Percentiles rank a stretch among this genome's conserved stretches.
Evolutionary conservation across 805 yeast species (phyloP).

Genomic region (Starmerella bombicola): DNA sequence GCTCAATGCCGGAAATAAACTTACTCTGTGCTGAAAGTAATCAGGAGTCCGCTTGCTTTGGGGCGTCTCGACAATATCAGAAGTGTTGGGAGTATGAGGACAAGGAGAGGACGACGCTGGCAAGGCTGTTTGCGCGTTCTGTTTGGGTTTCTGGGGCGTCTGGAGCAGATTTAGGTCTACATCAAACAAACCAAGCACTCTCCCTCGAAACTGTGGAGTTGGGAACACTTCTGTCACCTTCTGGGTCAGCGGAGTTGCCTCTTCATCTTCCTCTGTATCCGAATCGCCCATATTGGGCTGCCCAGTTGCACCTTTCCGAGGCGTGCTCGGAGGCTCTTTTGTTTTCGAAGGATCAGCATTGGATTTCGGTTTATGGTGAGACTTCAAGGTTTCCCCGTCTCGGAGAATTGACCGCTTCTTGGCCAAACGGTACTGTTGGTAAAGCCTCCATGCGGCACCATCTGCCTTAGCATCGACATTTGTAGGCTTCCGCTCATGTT

Average conservation of each 20-base stretch:
- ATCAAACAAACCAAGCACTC: slow-evolving; percentile 19
- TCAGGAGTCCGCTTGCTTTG: slow-evolving; percentile 19
- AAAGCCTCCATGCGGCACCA: slow-evolving; percentile 7
- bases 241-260: neutral
- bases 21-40: slow-evolving; percentile 12
- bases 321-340: neutral
- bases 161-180: slow-evolving; percentile 12
- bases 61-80: slow-evolving; percentile 12
- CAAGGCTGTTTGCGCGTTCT: neutral
- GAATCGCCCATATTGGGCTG: neutral
- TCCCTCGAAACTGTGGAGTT: slow-evolving; percentile 19
- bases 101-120: slow-evolving; percentile 1
- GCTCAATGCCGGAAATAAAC: slow-evolving; percentile 6
- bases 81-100: slow-evolving; percentile 1
- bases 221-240: slow-evolving; percentile 18
- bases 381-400: neutral
- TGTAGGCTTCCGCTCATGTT: slow-evolving; percentile 16
- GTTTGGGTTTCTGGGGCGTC: slow-evolving; percentile 12
- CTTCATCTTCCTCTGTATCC: slow-evolving; percentile 1
- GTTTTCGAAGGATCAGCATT: neutral
- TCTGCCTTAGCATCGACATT: slow-evolving; percentile 16
- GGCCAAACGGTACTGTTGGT: slow-evolving; percentile 12
- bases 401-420: slow-evolving; percentile 2
- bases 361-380: slow-evolving; percentile 1
- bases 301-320: neutral